Conservation (phyloP, 179 eudicot species). For the Camellia oleifera region DNA sequence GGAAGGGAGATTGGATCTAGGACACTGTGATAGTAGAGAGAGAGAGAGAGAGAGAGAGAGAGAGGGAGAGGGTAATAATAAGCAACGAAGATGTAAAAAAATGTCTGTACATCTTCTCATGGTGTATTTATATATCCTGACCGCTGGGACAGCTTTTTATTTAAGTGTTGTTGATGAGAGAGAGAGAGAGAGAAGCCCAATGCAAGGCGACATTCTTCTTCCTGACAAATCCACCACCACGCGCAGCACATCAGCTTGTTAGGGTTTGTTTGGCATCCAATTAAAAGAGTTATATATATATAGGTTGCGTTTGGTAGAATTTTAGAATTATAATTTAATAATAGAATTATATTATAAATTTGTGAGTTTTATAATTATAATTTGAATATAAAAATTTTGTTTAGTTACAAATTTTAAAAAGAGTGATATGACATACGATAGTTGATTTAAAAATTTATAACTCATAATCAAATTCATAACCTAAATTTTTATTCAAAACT, state of each 20-base stretch:
- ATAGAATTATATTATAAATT: too few species aligned
- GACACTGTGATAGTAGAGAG: slow-evolving; percentile 8
- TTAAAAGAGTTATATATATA: too few species aligned
- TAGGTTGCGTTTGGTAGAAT: too few species aligned
- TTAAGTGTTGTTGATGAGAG: neutral
- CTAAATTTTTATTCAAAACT: too few species aligned
- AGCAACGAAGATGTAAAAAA: slow-evolving; percentile 3
- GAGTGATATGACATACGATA: too few species aligned
- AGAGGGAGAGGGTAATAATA: neutral
- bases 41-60: neutral
- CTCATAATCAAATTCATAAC: too few species aligned
- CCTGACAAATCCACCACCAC: slow-evolving; percentile 8
- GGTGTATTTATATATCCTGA: slow-evolving; percentile 15
- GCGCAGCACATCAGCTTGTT: slow-evolving; percentile 3
- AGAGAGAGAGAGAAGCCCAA: slow-evolving; percentile 14
- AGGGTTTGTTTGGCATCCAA: too few species aligned
- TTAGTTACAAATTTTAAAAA: too few species aligned
- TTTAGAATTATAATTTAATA: too few species aligned
- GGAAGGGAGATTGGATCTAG: slow-evolving; percentile 8
- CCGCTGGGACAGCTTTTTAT: slow-evolving; percentile 13
- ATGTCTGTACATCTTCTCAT: neutral
- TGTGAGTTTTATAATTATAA: too few species aligned
- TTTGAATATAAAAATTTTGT: too few species aligned
- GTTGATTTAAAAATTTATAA: too few species aligned
- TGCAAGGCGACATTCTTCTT: slow-evolving; percentile 13